phyloP scores from a whole-genome alignment of 2,329 filamentous ascomycete species.

The Curvularia lunata region DNA sequence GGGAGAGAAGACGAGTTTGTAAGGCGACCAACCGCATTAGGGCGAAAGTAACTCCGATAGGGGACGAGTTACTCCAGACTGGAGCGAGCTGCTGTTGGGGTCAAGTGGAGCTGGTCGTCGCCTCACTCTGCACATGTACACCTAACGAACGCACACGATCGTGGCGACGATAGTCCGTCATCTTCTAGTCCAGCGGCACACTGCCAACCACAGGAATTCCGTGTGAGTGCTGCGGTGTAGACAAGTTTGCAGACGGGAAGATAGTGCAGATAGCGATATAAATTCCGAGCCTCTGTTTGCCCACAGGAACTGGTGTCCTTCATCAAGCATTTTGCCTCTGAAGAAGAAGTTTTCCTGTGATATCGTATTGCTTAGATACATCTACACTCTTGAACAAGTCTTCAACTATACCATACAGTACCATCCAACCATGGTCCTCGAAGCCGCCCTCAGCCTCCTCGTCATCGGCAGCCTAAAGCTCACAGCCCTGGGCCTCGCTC shows the following conservation, averaged over 20 bases:
- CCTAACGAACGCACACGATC: neutral
- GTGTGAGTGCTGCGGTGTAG: neutral
- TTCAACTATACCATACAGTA: neutral
- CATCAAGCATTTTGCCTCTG: too few relatives aligned
- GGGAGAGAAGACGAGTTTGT: neutral
- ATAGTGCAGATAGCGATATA: neutral
- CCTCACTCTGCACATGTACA: neutral
- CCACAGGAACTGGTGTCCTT: too few relatives aligned
- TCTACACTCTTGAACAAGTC: neutral
- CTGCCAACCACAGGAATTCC: neutral
- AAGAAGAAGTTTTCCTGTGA: neutral
- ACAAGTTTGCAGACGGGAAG: neutral
- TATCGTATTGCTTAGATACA: neutral
- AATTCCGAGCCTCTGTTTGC: neutral
- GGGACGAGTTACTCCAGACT: neutral
- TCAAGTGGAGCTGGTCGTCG: neutral
- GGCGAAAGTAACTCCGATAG: neutral
- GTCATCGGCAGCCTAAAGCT: constrained; percentile 41
- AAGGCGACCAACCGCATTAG: neutral
- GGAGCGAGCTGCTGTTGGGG: neutral
- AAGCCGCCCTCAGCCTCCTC: constrained; percentile 27
- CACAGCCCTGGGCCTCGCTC: constrained; percentile 36
- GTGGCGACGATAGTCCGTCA: neutral
- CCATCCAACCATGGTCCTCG: constrained; percentile 25
- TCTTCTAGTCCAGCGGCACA: neutral